Evolutionary conservation across 176 grass and related monocot species (phyloP), one percentile per base, ranked within the genome.

Genomic region (Oryza meridionalis): DNA sequence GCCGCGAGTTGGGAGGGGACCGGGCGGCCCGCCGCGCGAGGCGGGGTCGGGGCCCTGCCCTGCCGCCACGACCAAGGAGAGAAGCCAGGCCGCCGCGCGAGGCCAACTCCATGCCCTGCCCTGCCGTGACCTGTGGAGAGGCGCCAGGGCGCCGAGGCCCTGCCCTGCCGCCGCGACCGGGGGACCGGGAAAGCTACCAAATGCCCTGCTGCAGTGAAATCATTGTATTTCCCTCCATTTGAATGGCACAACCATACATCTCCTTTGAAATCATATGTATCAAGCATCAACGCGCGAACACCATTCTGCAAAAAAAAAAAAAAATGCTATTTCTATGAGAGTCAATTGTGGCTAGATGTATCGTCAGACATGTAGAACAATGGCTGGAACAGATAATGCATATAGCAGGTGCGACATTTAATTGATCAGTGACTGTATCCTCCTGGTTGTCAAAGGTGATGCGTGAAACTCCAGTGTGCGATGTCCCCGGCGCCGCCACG

Each of bases 221-320:
- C 96, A 26, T 87, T 85, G 86, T 91, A 99, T 76, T 96, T 92
- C 10, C 91, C 91, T 78, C 91, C 83, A 33, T 1, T 85, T 45
- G 96, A 99, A 79, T 99, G 96, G 51, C 96, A 99, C 70, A 99
- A 50, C 96, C 96, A 99, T 21, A 99, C 90, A 67, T 88, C 93
- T 73, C 72, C 89, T 76, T 87, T 67, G 85, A 99, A 99, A 65
- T 96, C 96, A 55, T 99, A 99, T 0, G 89, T 94, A 58, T 99
- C 96, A 13, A 99, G 85, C 96, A 99, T 99, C 51, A 99, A 72
- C 2, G 91, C 93, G 26, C 96, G 84, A 13, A 96, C 96, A 8
- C 96, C 96, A 11, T 90, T 94, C 96, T 99, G 77, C 19, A 79
- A 64, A 88, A 25, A 24, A 27, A 27, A 27, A 29, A 27, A 0